phyloP scores from a whole-genome alignment of 805 yeast genomes.

The Yamadazyma olivae region DNA sequence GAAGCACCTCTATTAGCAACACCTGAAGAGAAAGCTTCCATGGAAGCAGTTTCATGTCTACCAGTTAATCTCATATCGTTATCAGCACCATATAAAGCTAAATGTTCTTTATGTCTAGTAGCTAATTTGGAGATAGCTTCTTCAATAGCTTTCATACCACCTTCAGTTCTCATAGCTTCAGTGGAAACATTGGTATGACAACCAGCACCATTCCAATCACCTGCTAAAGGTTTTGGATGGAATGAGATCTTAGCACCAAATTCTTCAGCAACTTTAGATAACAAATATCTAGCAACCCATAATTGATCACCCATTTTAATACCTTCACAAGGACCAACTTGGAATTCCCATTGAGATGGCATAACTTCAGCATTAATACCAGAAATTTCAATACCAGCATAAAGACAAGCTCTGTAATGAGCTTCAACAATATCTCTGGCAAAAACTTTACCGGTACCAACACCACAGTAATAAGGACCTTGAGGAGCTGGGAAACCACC shows the following conservation, averaged over 20 bases:
- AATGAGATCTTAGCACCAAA: constrained; percentile 97
- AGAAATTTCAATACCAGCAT: constrained; percentile 85
- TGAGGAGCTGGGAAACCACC: constrained; percentile 99
- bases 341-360: constrained; percentile 99
- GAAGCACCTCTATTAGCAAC: constrained; percentile 99
- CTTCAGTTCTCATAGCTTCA: constrained; percentile 82
- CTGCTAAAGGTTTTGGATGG: constrained; percentile 99
- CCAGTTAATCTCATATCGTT: constrained; percentile 96
- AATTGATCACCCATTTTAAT: constrained; percentile 96
- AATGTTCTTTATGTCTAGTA: constrained; percentile 95
- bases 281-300: constrained; percentile 92
- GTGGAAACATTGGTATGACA: constrained; percentile 99
- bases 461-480: constrained; percentile 99
- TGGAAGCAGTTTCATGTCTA: constrained; percentile 96
- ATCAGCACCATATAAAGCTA: constrained; percentile 91
- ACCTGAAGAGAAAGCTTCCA: constrained; percentile 89
- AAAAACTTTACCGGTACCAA: constrained; percentile 96
- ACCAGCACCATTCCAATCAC: constrained; percentile 99
- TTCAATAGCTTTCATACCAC: constrained; percentile 95
- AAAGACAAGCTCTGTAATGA: constrained; percentile 96
- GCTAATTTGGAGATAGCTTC: constrained; percentile 90
- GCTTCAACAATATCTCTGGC: constrained; percentile 99
- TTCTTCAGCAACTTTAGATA: constrained; percentile 96
- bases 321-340: constrained; percentile 97
- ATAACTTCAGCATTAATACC: constrained; percentile 99